phyloP scores from a whole-genome alignment of 2,329 filamentous ascomycete species.

The Alternaria sp. region DNA sequence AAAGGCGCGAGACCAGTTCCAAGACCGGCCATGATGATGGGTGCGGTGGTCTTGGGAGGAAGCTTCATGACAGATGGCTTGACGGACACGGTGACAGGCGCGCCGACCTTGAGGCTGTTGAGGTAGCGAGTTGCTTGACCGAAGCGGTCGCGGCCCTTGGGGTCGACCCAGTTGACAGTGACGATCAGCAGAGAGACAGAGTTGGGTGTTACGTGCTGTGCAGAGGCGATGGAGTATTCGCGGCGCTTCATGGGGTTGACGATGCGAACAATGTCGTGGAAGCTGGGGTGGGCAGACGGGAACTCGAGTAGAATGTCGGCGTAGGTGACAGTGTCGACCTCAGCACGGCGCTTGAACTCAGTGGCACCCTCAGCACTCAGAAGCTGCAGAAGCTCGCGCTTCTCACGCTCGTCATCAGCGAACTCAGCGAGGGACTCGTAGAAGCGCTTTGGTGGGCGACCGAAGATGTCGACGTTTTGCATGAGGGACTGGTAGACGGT shows the following conservation, averaged over 20 bases:
- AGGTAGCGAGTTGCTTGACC: conserved; percentile 95
- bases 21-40: conserved; percentile 98
- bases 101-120: conserved; percentile 74
- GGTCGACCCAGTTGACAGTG: conserved; percentile 93
- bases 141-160: conserved; percentile 83
- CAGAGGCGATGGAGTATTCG: conserved; percentile 99
- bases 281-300: conserved; percentile 82
- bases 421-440: conserved; percentile 92
- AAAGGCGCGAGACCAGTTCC: conserved; percentile 98
- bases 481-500: conserved; percentile 91
- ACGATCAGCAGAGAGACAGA: conserved; percentile 96
- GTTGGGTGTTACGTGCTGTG: conserved; percentile 89
- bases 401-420: conserved; percentile 81
- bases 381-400: conserved; percentile 77
- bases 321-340: conserved; percentile 90
- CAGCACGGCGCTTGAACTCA: conserved; percentile 90
- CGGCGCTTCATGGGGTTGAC: conserved; percentile 92
- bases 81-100: conserved; percentile 86
- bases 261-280: conserved; percentile 87
- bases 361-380: conserved; percentile 76
- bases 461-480: conserved; percentile 96
- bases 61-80: conserved; percentile 99
- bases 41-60: conserved; percentile 83
- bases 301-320: conserved; percentile 91
- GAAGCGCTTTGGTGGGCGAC: conserved; percentile 95